Conservation (phyloP, 2,329 filamentous ascomycete genomes). For the Keithomyces neogunnii region DNA sequence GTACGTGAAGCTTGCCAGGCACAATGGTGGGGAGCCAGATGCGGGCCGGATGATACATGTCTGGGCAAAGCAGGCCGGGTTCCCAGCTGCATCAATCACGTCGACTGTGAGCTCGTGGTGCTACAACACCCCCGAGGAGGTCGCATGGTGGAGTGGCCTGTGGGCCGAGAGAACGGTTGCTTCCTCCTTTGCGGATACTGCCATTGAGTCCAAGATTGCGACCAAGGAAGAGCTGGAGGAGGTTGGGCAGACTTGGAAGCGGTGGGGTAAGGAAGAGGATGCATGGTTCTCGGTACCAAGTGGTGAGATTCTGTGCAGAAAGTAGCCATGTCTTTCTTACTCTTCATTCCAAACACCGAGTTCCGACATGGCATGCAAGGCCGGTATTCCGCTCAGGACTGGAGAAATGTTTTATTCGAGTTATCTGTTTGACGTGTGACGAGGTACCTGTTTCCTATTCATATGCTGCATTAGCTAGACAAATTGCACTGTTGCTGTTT, state of each 20-base stretch:
- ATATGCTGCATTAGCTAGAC: no score
- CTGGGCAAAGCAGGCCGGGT: conserved; percentile 14
- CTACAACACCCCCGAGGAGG: conserved; percentile 12
- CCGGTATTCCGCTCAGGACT: no score
- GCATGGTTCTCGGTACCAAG: conserved; percentile 7
- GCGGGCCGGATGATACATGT: conserved; percentile 14
- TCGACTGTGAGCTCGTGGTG: conserved; percentile 14
- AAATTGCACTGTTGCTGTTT: no score
- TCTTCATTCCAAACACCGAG: no score
- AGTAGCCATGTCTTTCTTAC: neutral
- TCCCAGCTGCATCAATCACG: conserved; percentile 7
- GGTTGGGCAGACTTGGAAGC: conserved; percentile 3
- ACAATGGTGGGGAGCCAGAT: conserved; percentile 13
- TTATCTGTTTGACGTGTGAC: no score
- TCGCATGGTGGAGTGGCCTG: conserved; percentile 14
- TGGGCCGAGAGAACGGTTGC: conserved; percentile 14
- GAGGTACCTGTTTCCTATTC: no score
- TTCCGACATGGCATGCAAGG: no score
- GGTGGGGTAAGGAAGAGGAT: conserved; percentile 9
- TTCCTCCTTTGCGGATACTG: conserved; percentile 4
- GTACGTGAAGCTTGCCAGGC: conserved; percentile 8
- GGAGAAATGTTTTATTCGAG: no score
- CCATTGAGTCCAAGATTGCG: conserved; percentile 3
- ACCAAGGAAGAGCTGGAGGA: conserved; percentile 2
- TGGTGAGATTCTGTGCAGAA: conserved; percentile 5